Conservation (phyloP, 192 early-diverging fungal genomes). For the Podila epigama region DNA sequence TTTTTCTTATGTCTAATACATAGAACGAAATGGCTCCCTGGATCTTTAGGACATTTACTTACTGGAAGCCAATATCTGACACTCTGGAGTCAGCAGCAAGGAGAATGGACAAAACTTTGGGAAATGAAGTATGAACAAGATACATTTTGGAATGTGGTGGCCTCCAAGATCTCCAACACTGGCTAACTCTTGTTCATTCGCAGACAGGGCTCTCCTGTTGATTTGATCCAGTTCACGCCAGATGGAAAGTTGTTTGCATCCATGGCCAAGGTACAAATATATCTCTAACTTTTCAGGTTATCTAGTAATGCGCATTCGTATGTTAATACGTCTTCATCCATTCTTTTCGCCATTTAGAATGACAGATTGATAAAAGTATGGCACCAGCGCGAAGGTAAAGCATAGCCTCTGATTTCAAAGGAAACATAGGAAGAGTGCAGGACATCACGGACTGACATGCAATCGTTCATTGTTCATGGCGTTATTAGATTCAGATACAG, state of each 20-base stretch:
- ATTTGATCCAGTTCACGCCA: constrained; percentile 65
- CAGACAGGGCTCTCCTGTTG: constrained; percentile 51
- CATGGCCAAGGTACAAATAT: constrained; percentile 58
- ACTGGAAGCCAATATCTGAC: constrained; percentile 46
- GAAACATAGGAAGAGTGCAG: not conserved
- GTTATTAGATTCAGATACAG: constrained; percentile 13
- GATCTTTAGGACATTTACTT: constrained; percentile 35
- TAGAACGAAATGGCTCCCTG: not conserved
- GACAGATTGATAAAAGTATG: constrained; percentile 74
- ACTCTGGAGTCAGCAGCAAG: constrained; percentile 36
- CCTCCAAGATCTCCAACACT: too few species aligned
- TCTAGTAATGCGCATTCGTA: not conserved
- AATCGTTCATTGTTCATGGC: constrained; percentile 10
- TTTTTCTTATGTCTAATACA: not conserved
- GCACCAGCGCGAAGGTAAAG: constrained; percentile 49
- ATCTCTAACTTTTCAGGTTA: not conserved
- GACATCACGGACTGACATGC: not conserved
- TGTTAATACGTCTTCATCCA: not conserved
- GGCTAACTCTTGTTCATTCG: not conserved
- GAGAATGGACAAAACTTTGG: constrained; percentile 50
- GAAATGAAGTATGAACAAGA: constrained; percentile 43
- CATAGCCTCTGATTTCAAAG: not conserved
- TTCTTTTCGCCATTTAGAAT: constrained; percentile 40
- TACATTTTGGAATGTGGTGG: not conserved
- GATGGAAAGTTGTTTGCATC: constrained; percentile 69